Evolutionary conservation across 371 early-diverging fungal genomes (phyloP).

Genomic region (Mucor lusitanicus): DNA sequence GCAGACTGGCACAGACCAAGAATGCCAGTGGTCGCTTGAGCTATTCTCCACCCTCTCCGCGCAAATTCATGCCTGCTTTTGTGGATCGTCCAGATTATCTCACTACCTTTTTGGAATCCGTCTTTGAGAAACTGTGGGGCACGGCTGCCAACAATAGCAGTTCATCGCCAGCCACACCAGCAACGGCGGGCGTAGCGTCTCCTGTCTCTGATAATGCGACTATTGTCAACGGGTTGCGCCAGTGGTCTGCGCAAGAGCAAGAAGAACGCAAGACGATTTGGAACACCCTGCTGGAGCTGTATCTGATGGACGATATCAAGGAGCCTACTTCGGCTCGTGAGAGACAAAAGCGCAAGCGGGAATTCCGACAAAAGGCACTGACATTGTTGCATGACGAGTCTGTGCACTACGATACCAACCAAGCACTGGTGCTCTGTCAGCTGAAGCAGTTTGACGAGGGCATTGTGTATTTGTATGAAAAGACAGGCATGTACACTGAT

Average conservation of each 20-base stretch:
- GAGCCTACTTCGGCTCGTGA: conserved; percentile 19
- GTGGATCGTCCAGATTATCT: conserved; percentile 75
- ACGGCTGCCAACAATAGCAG: background rate
- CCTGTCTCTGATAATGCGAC: background rate
- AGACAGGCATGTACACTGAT: conserved; percentile 77
- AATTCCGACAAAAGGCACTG: conserved; percentile 43
- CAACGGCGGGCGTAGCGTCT: background rate
- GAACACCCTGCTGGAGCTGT: conserved; percentile 91
- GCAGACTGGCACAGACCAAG: conserved; percentile 13
- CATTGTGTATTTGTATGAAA: conserved; percentile 83
- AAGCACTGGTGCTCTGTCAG: conserved; percentile 88
- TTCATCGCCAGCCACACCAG: conserved; percentile 6
- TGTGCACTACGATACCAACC: conserved; percentile 84
- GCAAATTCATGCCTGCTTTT: conserved; percentile 72
- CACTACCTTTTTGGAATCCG: conserved; percentile 72
- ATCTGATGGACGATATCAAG: conserved; percentile 44
- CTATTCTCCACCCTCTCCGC: conserved; percentile 57
- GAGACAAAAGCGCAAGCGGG: conserved; percentile 31
- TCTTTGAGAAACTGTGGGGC: conserved; percentile 63
- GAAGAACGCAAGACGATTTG: conserved; percentile 75
- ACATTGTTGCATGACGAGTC: conserved; percentile 42
- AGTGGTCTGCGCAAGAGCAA: conserved; percentile 39
- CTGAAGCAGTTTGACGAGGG: conserved; percentile 82
- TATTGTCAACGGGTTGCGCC: background rate
- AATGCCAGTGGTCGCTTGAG: conserved; percentile 7